A percentile compares a stretch with the other conserved stretches of the same genome.
These are phyloP conservation scores for Bremia lactucae DNA, from an alignment of 352 stramenopile species.

Conservation along the genomic window DNA sequence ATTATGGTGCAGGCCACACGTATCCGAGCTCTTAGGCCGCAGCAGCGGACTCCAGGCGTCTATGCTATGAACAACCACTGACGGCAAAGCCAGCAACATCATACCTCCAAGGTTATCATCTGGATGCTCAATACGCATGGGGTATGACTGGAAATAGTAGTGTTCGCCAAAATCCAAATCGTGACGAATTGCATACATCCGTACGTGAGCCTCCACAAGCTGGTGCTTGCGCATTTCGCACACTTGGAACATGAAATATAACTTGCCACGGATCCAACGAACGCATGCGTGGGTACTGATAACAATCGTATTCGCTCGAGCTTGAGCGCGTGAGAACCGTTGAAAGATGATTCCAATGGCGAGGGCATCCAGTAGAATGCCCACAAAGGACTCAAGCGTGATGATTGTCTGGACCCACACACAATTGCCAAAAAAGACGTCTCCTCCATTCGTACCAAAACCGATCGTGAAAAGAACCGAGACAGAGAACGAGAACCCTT, in stretches of 20 bases:
- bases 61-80: slow-evolving; percentile 89
- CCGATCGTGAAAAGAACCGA: slow-evolving; percentile 75
- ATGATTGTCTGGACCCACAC: slow-evolving; percentile 89
- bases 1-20: slow-evolving; percentile 55
- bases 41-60: slow-evolving; percentile 87
- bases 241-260: slow-evolving; percentile 91
- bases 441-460: slow-evolving; percentile 64
- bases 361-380: slow-evolving; percentile 88
- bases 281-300: slow-evolving; percentile 90
- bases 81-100: slow-evolving; percentile 83
- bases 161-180: slow-evolving; percentile 51
- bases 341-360: slow-evolving; percentile 93
- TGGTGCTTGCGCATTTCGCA: slow-evolving; percentile 90
- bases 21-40: slow-evolving; percentile 41
- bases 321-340: slow-evolving; percentile 85
- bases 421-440: slow-evolving; percentile 88
- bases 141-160: slow-evolving; percentile 89
- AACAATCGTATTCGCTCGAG: slow-evolving; percentile 88
- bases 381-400: slow-evolving; percentile 81
- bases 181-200: slow-evolving; percentile 88
- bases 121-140: slow-evolving; percentile 88
- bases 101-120: slow-evolving; percentile 88
- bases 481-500: slow-evolving; percentile 75
- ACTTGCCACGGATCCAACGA: slow-evolving; percentile 74
- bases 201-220: slow-evolving; percentile 90